Percentiles rank a stretch among this genome's conserved stretches.
These are phyloP conservation scores for Taphrina sp. DNA, from an alignment of 1,139 yeast species.

Conservation along the genomic window DNA sequence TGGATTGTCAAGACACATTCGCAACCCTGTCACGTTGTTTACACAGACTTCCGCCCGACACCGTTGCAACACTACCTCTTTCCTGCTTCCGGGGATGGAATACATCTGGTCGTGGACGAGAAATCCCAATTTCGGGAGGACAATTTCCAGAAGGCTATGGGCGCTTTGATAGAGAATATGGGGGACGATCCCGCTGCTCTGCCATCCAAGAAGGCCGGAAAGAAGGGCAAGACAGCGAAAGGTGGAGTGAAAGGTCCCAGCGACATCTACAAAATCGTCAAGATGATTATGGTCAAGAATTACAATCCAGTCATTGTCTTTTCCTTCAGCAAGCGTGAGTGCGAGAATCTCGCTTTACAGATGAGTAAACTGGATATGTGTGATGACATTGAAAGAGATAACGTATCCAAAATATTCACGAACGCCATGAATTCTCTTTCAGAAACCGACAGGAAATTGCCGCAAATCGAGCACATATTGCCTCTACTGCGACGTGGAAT, in stretches of 20 bases:
- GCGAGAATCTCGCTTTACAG: slow-evolving; percentile 88
- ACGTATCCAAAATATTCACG: slow-evolving; percentile 79
- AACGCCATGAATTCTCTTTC: slow-evolving; percentile 86
- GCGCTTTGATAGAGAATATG: slow-evolving; percentile 72
- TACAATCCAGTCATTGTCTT: slow-evolving; percentile 98
- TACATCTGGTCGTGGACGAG: slow-evolving; percentile 95
- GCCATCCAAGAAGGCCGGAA: slow-evolving; percentile 52
- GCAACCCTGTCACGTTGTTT: slow-evolving; percentile 98
- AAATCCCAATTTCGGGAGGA: slow-evolving; percentile 95
- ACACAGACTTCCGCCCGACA: slow-evolving; percentile 97
- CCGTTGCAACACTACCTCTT: slow-evolving; percentile 95
- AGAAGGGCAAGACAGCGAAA: slow-evolving; percentile 80
- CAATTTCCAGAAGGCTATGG: slow-evolving; percentile 97
- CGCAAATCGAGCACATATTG: slow-evolving; percentile 86
- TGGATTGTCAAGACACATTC: slow-evolving; percentile 95
- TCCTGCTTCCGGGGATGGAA: slow-evolving; percentile 97
- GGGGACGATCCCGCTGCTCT: slow-evolving; percentile 79
- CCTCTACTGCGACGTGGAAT: slow-evolving; percentile 91
- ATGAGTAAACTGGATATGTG: slow-evolving; percentile 95
- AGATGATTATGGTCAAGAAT: slow-evolving; percentile 93
- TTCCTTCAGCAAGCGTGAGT: slow-evolving; percentile 92
- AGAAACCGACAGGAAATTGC: slow-evolving; percentile 84
- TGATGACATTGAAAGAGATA: slow-evolving; percentile 81
- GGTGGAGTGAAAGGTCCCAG: slow-evolving; percentile 84
- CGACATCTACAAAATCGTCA: slow-evolving; percentile 93